Conservation (phyloP, 768 basidiomycete species). For the Pisolithus sp. region DNA sequence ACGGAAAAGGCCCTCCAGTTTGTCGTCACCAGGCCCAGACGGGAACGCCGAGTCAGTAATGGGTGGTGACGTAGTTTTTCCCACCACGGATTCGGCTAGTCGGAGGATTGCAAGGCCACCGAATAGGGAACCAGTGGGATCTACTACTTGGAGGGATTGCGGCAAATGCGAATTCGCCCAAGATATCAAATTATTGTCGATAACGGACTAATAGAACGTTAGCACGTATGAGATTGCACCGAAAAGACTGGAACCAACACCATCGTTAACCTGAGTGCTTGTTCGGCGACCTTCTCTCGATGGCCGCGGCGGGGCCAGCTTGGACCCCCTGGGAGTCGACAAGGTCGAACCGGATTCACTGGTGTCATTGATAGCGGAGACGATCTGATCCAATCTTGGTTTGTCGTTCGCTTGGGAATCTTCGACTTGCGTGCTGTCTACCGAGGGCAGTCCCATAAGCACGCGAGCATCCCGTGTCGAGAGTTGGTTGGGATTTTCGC, state of each 20-base stretch:
- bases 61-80: slow-evolving; percentile 56
- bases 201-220: slow-evolving; percentile 14
- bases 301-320: slow-evolving; percentile 54
- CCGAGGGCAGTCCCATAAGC: slow-evolving; percentile 52
- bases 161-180: slow-evolving; percentile 92
- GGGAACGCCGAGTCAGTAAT: slow-evolving; percentile 80
- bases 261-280: slow-evolving; percentile 24
- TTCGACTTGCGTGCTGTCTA: slow-evolving; percentile 17
- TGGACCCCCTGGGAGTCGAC: slow-evolving; percentile 10
- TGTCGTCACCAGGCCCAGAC: slow-evolving; percentile 59
- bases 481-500: slow-evolving; percentile 80
- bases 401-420: slow-evolving; percentile 36
- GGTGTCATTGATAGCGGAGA: slow-evolving; percentile 35
- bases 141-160: slow-evolving; percentile 46
- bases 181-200: slow-evolving; percentile 57
- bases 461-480: slow-evolving; percentile 75
- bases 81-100: slow-evolving; percentile 76
- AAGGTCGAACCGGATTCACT: slow-evolving; percentile 10
- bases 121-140: slow-evolving; percentile 39
- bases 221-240: slow-evolving; percentile 1
- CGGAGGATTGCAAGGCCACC: slow-evolving; percentile 78
- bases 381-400: slow-evolving; percentile 49
- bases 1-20: slow-evolving; percentile 79
- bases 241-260: slow-evolving; percentile 10
- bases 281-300: slow-evolving; percentile 54